Percentiles rank a stretch among this genome's conserved stretches.
phyloP scores from a whole-genome alignment of 306 rosid species.

The Castanopsis chinensis region DNA sequence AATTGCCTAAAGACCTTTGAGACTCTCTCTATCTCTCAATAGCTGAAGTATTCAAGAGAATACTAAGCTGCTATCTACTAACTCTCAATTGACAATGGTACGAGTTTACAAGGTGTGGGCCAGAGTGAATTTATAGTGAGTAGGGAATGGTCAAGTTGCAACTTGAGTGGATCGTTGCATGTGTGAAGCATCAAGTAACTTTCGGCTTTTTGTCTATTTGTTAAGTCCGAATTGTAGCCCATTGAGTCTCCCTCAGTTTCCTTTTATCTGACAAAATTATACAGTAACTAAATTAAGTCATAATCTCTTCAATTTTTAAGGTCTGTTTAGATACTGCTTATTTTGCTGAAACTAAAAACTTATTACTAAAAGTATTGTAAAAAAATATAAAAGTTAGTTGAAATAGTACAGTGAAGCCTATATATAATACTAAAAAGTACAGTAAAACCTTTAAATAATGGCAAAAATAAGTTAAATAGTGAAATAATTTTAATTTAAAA shows the following conservation, averaged over 20 bases:
- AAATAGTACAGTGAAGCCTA: no score
- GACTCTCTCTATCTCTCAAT: constrained; percentile 8
- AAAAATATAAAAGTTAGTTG: no score
- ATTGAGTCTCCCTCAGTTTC: constrained; percentile 27
- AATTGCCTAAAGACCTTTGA: neutral
- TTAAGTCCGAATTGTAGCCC: constrained; percentile 27
- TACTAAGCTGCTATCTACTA: neutral
- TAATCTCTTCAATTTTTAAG: constrained; percentile 10
- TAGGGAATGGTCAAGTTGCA: constrained; percentile 10
- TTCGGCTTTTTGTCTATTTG: constrained; percentile 51
- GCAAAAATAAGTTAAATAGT: no score
- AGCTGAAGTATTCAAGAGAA: constrained; percentile 16
- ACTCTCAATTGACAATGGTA: neutral
- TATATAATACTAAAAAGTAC: no score
- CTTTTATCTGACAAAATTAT: constrained; percentile 13
- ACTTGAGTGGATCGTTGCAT: constrained; percentile 13
- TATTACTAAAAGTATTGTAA: no score
- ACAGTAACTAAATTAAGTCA: no score
- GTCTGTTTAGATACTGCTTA: no score
- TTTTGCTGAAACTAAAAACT: no score
- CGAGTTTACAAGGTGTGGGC: constrained; percentile 9
- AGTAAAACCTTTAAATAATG: no score
- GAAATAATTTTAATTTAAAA: no score
- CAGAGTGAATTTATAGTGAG: constrained; percentile 36
- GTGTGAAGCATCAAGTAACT: constrained; percentile 21